Conservation (phyloP, 805 yeast genomes). For the Starmerella tilneyi region DNA sequence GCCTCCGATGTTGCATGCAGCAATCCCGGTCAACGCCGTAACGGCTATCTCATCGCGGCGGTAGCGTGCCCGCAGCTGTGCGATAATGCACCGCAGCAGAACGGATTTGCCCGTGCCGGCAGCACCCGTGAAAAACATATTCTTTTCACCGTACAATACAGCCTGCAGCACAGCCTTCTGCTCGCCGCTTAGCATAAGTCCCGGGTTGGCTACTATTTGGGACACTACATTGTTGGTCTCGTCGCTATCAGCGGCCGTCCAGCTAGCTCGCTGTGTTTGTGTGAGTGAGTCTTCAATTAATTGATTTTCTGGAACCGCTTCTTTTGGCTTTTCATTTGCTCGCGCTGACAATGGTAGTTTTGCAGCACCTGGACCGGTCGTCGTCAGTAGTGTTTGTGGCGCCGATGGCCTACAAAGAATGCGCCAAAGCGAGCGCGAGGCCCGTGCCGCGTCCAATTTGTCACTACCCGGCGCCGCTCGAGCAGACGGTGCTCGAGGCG, state of each 20-base stretch:
- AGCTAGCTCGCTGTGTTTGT: not conserved
- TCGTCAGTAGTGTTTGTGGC: not conserved
- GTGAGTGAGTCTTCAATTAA: slow-evolving; percentile 4
- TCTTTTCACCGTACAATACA: slow-evolving; percentile 48
- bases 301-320: not conserved
- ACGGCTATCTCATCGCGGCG: slow-evolving; percentile 40
- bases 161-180: slow-evolving; percentile 50
- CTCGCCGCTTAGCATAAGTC: slow-evolving; percentile 34
- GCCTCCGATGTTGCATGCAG: slow-evolving; percentile 91
- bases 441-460: not conserved
- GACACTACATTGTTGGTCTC: not conserved
- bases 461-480: not conserved
- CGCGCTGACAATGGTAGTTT: not conserved
- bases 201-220: slow-evolving; percentile 1
- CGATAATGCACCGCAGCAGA: slow-evolving; percentile 59
- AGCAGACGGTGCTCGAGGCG: not conserved
- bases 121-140: slow-evolving; percentile 87
- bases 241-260: not conserved
- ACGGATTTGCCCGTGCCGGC: slow-evolving; percentile 98
- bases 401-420: not conserved
- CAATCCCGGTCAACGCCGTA: slow-evolving; percentile 93
- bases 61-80: slow-evolving; percentile 38
- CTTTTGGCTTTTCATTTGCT: not conserved
- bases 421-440: not conserved
- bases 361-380: not conserved